phyloP scores from a whole-genome alignment of 2,329 filamentous ascomycete species.

The Coleophoma cylindrospora region DNA sequence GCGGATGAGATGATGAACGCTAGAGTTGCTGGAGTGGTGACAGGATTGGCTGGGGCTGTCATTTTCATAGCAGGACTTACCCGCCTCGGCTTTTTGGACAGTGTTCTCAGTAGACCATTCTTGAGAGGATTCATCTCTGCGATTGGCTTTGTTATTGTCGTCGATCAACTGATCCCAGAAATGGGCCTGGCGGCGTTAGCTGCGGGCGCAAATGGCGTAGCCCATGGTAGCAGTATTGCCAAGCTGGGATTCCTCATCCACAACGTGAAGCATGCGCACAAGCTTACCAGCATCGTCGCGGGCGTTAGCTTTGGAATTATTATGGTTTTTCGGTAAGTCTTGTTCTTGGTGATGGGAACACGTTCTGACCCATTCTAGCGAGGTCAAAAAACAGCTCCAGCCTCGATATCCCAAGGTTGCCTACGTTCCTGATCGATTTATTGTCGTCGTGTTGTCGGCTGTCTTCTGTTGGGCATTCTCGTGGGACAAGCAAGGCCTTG shows the following conservation, averaged over 20 bases:
- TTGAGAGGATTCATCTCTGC: constrained; percentile 94
- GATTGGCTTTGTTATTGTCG: constrained; percentile 92
- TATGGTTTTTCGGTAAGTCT: constrained; percentile 74
- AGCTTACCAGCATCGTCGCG: constrained; percentile 71
- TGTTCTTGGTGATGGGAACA: background rate
- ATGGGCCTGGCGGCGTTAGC: constrained; percentile 69
- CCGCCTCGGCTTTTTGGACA: constrained; percentile 87
- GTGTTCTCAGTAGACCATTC: constrained; percentile 88
- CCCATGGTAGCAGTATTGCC: constrained; percentile 80
- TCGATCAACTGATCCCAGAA: constrained; percentile 91
- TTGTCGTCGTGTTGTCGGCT: constrained; percentile 82
- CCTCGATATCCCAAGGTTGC: constrained; percentile 75
- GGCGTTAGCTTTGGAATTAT: constrained; percentile 79
- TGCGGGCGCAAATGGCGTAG: constrained; percentile 54
- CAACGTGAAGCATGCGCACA: constrained; percentile 63
- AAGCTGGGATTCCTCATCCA: constrained; percentile 76
- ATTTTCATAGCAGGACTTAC: constrained; percentile 84
- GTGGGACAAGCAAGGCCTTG: constrained; percentile 78
- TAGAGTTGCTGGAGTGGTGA: constrained; percentile 80
- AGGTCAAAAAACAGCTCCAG: constrained; percentile 76
- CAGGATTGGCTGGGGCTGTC: constrained; percentile 80
- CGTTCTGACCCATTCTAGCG: constrained; percentile 40
- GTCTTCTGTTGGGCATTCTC: constrained; percentile 70
- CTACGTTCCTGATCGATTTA: constrained; percentile 86
- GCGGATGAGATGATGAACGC: constrained; percentile 66